Conservation (phyloP, 2,329 filamentous ascomycete genomes). For the Curvularia hawaiiensis region DNA sequence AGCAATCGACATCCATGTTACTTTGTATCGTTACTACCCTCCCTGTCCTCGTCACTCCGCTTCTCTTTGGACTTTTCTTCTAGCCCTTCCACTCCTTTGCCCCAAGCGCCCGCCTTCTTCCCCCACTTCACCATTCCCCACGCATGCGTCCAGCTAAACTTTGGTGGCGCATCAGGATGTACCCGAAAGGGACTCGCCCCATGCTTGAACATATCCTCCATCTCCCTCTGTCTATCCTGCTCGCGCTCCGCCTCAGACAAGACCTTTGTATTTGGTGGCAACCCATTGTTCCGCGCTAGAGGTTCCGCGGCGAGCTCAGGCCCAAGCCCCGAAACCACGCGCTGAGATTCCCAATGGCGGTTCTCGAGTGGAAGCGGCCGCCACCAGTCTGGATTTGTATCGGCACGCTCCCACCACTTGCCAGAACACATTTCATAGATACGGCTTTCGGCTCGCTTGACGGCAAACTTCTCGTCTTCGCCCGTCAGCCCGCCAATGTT, state of each 20-base stretch:
- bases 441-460: slow-evolving; percentile 76
- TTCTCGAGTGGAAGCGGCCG: slow-evolving; percentile 67
- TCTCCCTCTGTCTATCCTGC: slow-evolving; percentile 32
- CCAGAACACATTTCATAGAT: slow-evolving; percentile 81
- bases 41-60: slow-evolving; percentile 4
- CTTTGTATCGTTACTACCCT: background rate
- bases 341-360: slow-evolving; percentile 66
- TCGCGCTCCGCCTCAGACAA: slow-evolving; percentile 23
- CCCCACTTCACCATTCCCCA: slow-evolving; percentile 62
- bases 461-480: slow-evolving; percentile 82
- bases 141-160: slow-evolving; percentile 58
- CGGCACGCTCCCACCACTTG: slow-evolving; percentile 72
- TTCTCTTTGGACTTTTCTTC: slow-evolving; percentile 47
- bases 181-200: slow-evolving; percentile 55
- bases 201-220: slow-evolving; percentile 48
- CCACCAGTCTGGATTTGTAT: slow-evolving; percentile 67
- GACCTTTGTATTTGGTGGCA: slow-evolving; percentile 24
- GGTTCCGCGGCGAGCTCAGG: background rate
- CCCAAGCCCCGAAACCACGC: background rate
- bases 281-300: background rate
- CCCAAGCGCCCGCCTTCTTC: slow-evolving; percentile 59
- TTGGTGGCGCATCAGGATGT: slow-evolving; percentile 53
- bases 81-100: slow-evolving; percentile 55
- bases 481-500: slow-evolving; percentile 73
- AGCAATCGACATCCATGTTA: background rate